Percentiles rank a stretch among this genome's conserved stretches.
These are phyloP conservation scores for Pleurotus tuber-regium DNA, from an alignment of 768 basidiomycete genomes.

Conservation along the genomic window DNA sequence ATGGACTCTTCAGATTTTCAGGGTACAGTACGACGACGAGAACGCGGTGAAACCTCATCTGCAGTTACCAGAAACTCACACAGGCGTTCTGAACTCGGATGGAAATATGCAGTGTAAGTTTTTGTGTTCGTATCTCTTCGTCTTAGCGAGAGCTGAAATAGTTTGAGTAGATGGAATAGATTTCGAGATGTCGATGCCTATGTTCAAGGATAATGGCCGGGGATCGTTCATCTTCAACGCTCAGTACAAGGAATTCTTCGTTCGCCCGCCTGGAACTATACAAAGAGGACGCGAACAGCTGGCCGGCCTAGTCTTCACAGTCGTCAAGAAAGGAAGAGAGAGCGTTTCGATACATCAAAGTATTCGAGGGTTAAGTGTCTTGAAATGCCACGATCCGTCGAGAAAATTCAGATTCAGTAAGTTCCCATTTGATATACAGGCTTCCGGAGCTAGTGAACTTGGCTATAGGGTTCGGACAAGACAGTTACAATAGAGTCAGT, in stretches of 20 bases:
- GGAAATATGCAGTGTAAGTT: background rate
- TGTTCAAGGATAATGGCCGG: background rate
- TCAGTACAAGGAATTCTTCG: background rate
- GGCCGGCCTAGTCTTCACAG: background rate
- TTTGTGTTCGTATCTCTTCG: background rate
- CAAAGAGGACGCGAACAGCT: constrained; percentile 1
- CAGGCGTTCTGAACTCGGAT: background rate
- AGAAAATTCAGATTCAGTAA: background rate
- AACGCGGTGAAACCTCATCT: background rate
- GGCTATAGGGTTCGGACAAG: background rate
- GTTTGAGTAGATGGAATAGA: background rate
- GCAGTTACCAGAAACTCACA: background rate
- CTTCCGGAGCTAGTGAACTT: background rate
- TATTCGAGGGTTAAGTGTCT: background rate
- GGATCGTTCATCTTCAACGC: background rate
- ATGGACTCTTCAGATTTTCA: background rate
- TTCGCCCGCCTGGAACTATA: background rate
- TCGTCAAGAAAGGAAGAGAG: background rate
- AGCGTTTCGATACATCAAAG: background rate
- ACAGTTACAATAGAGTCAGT: constrained; percentile 3
- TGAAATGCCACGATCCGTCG: background rate
- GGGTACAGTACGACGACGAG: background rate
- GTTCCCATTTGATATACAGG: background rate
- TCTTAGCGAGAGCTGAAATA: background rate
- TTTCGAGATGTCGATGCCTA: background rate